These are phyloP conservation scores for Oryza glaberrima DNA, from an alignment of 176 grass and related monocot genomes.

Conservation along the genomic window DNA sequence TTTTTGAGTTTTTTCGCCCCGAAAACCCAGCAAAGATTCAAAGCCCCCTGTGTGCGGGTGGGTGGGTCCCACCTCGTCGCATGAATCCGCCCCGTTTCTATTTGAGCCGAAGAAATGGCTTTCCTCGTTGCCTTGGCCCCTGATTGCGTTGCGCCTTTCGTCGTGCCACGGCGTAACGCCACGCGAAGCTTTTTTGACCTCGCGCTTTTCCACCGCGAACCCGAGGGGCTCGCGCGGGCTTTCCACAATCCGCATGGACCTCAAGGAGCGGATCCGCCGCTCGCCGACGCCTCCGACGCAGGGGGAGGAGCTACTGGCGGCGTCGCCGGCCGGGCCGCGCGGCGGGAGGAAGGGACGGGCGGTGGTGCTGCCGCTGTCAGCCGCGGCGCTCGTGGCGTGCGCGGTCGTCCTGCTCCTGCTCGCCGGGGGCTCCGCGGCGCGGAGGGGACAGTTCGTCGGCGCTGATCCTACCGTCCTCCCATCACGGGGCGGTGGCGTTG, in stretches of 20 bases:
- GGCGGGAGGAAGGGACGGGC: constrained; percentile 34
- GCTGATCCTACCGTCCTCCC: background rate
- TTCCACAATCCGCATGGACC: constrained; percentile 38
- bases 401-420: constrained; percentile 36
- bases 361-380: constrained; percentile 35
- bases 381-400: constrained; percentile 37
- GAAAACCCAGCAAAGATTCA: constrained; percentile 28
- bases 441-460: constrained; percentile 31
- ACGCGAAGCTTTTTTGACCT: background rate
- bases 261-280: constrained; percentile 68
- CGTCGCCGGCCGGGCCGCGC: background rate
- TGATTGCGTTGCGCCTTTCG: constrained; percentile 4
- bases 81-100: background rate
- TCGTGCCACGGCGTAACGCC: constrained; percentile 1
- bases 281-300: background rate
- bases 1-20: background rate
- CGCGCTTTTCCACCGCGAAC: background rate
- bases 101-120: constrained; percentile 11
- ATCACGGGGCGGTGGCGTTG: background rate
- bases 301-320: background rate
- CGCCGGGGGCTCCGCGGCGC: constrained; percentile 46
- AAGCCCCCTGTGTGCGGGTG: background rate
- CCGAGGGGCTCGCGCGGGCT: background rate
- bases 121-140: background rate
- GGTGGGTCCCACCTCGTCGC: background rate